These are phyloP conservation scores for Parafenestella ontariensis DNA, from an alignment of 2,329 filamentous ascomycete species.

Conservation along the genomic window DNA sequence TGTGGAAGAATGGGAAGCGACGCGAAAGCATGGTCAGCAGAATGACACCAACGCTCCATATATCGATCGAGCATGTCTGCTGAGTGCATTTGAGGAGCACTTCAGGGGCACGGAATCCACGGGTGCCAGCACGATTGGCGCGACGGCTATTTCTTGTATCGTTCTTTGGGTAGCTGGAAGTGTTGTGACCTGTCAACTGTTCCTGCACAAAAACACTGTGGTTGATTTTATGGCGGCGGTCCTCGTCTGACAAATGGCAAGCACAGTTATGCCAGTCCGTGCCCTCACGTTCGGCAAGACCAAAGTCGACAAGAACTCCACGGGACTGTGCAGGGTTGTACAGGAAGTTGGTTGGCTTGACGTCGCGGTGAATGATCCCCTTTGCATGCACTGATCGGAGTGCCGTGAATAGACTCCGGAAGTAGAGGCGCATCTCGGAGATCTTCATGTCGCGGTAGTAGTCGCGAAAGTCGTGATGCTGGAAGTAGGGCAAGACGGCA, in stretches of 20 bases:
- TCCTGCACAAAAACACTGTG: constrained; percentile 68
- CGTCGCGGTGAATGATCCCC: constrained; percentile 89
- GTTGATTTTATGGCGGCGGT: constrained; percentile 65
- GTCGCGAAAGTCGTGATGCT: constrained; percentile 90
- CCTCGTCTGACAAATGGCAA: constrained; percentile 72
- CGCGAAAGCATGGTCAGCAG: constrained; percentile 91
- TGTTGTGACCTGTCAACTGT: constrained; percentile 46
- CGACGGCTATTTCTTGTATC: constrained; percentile 87
- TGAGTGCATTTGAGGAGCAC: constrained; percentile 97
- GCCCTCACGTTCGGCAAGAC: constrained; percentile 80
- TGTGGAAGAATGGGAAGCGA: constrained; percentile 98
- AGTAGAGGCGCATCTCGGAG: constrained; percentile 86
- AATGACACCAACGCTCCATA: constrained; percentile 98
- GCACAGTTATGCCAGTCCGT: constrained; percentile 80
- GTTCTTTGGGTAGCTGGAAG: constrained; percentile 81
- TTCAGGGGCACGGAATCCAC: constrained; percentile 95
- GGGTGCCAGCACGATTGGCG: constrained; percentile 91
- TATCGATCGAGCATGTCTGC: constrained; percentile 89
- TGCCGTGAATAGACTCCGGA: constrained; percentile 85
- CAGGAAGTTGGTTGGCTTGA: constrained; percentile 97
- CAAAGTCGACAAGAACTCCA: constrained; percentile 97
- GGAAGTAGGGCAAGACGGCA: constrained; percentile 93
- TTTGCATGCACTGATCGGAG: constrained; percentile 82
- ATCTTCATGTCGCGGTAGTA: constrained; percentile 93
- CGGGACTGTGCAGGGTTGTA: constrained; percentile 82